Evolutionary conservation across 257 asterid species (phyloP).

Genomic region (Capsicum chinense): DNA sequence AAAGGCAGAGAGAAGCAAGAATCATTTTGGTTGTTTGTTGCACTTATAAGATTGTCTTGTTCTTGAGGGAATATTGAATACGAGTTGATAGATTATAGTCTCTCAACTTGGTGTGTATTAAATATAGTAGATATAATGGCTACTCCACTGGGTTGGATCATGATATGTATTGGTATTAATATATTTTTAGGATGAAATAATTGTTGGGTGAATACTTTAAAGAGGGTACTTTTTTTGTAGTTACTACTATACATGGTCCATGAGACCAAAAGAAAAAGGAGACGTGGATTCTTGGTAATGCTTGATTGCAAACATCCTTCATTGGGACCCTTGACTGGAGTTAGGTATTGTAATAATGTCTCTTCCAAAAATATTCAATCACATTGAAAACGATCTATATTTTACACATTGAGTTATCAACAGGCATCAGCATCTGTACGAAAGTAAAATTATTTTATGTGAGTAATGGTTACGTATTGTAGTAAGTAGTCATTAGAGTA

Average conservation of each 20-base stretch:
- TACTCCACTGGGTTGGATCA: not conserved
- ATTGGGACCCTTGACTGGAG: not conserved
- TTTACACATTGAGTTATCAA: not conserved
- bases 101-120: not conserved
- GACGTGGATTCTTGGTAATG: not conserved
- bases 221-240: not conserved
- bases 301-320: constrained; percentile 17
- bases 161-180: not conserved
- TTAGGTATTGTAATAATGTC: constrained; percentile 20
- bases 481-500: not conserved
- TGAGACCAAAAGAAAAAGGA: not conserved
- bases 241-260: not conserved
- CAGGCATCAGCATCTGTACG: not conserved
- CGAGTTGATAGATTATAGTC: not conserved
- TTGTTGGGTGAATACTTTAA: not conserved
- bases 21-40: constrained; percentile 25
- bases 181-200: not conserved
- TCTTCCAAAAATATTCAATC: not conserved
- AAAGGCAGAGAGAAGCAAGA: not conserved
- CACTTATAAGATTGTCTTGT: constrained; percentile 21
- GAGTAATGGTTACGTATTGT: not conserved
- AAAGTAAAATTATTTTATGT: constrained; percentile 2
- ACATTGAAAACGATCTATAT: not conserved
- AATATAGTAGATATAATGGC: not conserved
- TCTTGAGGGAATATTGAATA: constrained; percentile 11